Evolutionary conservation across 345 rosid genomes (phyloP), one percentile per base, ranked within the genome.

Genomic region (Raphanus sativus): DNA sequence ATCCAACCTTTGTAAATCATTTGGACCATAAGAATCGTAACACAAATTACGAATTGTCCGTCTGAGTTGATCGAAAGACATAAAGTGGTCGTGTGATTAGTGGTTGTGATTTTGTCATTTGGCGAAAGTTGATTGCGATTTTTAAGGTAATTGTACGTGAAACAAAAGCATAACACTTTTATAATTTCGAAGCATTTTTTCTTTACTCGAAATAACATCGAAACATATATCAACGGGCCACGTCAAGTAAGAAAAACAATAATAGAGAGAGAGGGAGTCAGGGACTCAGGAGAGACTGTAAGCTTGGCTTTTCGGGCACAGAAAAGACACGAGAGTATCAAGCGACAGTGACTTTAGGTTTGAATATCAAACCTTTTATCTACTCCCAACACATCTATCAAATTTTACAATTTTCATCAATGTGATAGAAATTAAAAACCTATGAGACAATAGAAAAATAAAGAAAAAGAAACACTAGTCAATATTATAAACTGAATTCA

Each of bases 301-400:
- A 24, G 56, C 54, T 62, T 10, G 82, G 67, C 82, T 79, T 79
- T 74, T 74, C 61, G 61, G 66, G 52, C 54, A 62, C 70, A 62
- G 78, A 79, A 79, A 40, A 68, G 82, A 68, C 78, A 69, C 7
- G 6, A 73, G 50, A 6, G 48, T 73, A 6, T 48, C 61, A 1
- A 65, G 12, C 9, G 76, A 77, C 73, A 67, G 73, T 34, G 17
- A 67, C 73, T 8, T 33, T 24, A 5, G 24, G 56, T 25, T 6
- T 78, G 67, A 60, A 60, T 45, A 25, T 16, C 34, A 62, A 79
- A 38, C 62, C 9, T 70, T 74, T 74, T 79, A 65, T 65, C 68
- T 17, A 34, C 48, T 15, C 48, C 67, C 60, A 56, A 70, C 60
- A 67, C 45, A 67, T 48, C 65, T 52, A 34, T 34, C 32, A 54